These are phyloP conservation scores for Aechmea fasciata DNA, from an alignment of 176 grass and related monocot genomes.

Conservation along the genomic window DNA sequence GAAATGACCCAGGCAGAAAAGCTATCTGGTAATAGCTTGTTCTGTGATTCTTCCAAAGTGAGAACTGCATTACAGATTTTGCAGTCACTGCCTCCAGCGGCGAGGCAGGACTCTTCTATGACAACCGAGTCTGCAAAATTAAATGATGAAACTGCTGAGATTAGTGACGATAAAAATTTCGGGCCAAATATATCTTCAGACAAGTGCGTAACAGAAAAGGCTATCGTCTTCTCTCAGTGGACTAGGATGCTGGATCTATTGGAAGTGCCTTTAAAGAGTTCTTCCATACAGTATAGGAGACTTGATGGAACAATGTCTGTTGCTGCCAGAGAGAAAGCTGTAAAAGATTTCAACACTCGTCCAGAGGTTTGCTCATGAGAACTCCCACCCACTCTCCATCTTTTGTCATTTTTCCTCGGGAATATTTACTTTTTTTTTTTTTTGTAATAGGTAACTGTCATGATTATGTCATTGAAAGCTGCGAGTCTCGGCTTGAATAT, in stretches of 20 bases:
- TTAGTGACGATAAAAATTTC: constrained; percentile 23
- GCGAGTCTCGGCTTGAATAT: constrained; percentile 96
- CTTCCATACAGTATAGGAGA: constrained; percentile 60
- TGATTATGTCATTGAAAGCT: constrained; percentile 99
- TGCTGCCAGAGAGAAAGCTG: constrained; percentile 76
- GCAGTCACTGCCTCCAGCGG: constrained; percentile 55
- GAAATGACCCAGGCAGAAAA: constrained; percentile 41
- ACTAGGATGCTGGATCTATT: constrained; percentile 93
- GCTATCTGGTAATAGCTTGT: constrained; percentile 31
- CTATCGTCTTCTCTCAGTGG: constrained; percentile 98
- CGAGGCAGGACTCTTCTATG: constrained; percentile 9
- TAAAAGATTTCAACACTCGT: constrained; percentile 85
- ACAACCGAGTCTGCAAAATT: constrained; percentile 22
- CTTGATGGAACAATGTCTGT: constrained; percentile 99
- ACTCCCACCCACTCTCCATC: background rate
- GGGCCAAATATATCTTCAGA: constrained; percentile 21
- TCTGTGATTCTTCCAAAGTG: constrained; percentile 79
- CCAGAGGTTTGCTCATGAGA: constrained; percentile 53
- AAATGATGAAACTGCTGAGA: constrained; percentile 14
- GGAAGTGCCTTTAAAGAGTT: constrained; percentile 77
- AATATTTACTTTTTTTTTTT: constrained; percentile 11
- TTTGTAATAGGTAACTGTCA: constrained; percentile 63
- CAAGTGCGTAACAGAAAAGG: constrained; percentile 66
- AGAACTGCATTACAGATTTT: constrained; percentile 71
- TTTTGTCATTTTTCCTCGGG: constrained; percentile 7